Conservation (phyloP, 768 basidiomycete genomes). For the Lentinula aciculospora region DNA sequence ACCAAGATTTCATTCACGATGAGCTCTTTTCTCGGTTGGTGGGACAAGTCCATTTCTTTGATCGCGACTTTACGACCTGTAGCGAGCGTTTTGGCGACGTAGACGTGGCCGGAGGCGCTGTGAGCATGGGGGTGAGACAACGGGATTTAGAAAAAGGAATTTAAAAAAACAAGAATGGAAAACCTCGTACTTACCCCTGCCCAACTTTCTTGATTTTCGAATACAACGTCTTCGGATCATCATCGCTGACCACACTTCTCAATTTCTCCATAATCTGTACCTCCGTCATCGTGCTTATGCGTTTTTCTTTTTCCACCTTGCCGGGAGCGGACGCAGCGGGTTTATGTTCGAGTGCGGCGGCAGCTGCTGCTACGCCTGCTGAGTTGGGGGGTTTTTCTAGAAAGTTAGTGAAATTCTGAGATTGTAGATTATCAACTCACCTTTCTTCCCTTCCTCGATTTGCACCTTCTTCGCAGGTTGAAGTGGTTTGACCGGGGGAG, state of each 20-base stretch:
- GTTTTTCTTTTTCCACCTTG: conserved; percentile 76
- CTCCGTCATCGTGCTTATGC: conserved; percentile 96
- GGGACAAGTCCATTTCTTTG: conserved; percentile 96
- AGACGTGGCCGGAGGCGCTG: conserved; percentile 96
- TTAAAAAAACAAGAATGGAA: conserved; percentile 8
- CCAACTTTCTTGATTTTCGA: conserved; percentile 99
- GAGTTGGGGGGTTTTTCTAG: conserved; percentile 40
- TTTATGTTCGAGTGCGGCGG: conserved; percentile 59
- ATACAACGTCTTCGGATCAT: conserved; percentile 87
- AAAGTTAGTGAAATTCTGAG: not conserved
- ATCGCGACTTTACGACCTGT: conserved; percentile 90
- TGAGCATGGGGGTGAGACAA: conserved; percentile 4
- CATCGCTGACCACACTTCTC: conserved; percentile 76
- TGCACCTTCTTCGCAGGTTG: conserved; percentile 73
- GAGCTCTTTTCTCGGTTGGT: conserved; percentile 94
- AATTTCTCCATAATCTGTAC: conserved; percentile 98
- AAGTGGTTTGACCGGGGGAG: conserved; percentile 67
- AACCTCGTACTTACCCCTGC: conserved; percentile 84
- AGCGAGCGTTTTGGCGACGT: conserved; percentile 87
- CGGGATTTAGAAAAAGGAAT: not conserved
- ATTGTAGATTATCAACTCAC: not conserved
- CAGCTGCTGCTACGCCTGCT: conserved; percentile 52
- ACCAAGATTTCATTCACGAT: conserved; percentile 98
- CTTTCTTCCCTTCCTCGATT: conserved; percentile 30
- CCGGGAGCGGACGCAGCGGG: conserved; percentile 18